Evolutionary conservation across 2,329 filamentous ascomycete genomes (phyloP), one percentile per base, ranked within the genome.

Genomic region (Aspergillus pseudotamarii): DNA sequence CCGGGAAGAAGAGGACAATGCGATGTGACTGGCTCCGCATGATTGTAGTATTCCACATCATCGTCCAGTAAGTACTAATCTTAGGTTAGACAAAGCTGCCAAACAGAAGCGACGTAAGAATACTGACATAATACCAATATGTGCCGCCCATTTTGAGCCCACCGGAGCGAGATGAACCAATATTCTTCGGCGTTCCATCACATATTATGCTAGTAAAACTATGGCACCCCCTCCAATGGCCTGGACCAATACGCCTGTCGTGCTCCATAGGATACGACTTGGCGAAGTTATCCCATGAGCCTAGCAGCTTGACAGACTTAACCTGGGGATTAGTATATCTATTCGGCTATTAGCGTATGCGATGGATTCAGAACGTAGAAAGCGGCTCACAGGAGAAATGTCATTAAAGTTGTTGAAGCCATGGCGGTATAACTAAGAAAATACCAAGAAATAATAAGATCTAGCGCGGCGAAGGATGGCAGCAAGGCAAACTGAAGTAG

Each of bases 281-380:
- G 64, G 85, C 83, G 80, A 97, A 97, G 81, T 97, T 97, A 81
- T 97, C 94, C 94, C 94, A 98, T 67, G 93, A 97, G 66, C 94
- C 94, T 71, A 95, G 84, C 53, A 97, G 85, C 73, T 91, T 88
- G 68, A 97, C 91, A 51, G 89, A 90, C 66, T 77, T 69, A 55
- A 79, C 75, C 45, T 78, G 73, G 38, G 79, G 76, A 56, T 76
- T 74, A 64, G 79, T 79, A 50, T 71, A 71, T 63, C 74, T 76
- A 36, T 62, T 41, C 23, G 23, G 57, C 51, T 10, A 71, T 70
- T 64, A 75, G 72, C 45, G 10, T 21, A 32, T 26, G 28, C 11
- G 14, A 16, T 51, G 43, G 14, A 32, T 28, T 10, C 10, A 36
- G 10, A n/a, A 8, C 11, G 11, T 4, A 30, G 57, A 34, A 51